These are phyloP conservation scores for Conoideocrella luteorostrata DNA, from an alignment of 2,329 filamentous ascomycete species.

Conservation along the genomic window DNA sequence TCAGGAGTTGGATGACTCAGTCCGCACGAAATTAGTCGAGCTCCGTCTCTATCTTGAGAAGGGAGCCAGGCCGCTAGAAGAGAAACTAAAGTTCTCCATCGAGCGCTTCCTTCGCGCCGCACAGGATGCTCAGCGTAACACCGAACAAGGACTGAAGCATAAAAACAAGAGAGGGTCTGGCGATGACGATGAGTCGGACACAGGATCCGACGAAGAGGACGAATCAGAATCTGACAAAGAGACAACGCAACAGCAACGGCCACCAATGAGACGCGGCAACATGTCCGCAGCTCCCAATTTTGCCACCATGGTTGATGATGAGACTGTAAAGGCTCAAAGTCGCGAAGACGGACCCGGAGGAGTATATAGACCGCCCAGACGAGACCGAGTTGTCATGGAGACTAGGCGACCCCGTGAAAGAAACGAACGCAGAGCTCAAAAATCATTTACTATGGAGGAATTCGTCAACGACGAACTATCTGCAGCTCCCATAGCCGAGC, in stretches of 20 bases:
- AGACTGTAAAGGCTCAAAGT: slow-evolving; percentile 19
- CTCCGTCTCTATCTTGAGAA: slow-evolving; percentile 89
- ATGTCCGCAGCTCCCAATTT: slow-evolving; percentile 27
- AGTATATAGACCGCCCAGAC: slow-evolving; percentile 82
- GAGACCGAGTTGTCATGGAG: slow-evolving; percentile 81
- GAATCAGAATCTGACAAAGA: slow-evolving; percentile 16
- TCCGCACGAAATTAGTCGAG: slow-evolving; percentile 83
- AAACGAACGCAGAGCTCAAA: slow-evolving; percentile 54
- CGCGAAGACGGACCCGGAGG: slow-evolving; percentile 47
- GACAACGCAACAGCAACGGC: slow-evolving; percentile 1
- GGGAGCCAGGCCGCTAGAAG: slow-evolving; percentile 83
- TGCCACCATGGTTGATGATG: slow-evolving; percentile 26
- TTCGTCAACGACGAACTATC: slow-evolving; percentile 84
- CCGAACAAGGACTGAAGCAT: slow-evolving; percentile 20
- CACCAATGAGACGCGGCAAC: slow-evolving; percentile 11
- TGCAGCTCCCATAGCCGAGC: slow-evolving; percentile 71
- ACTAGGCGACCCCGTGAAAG: slow-evolving; percentile 56
- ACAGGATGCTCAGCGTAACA: slow-evolving; percentile 57
- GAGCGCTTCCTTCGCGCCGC: slow-evolving; percentile 89
- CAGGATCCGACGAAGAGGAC: slow-evolving; percentile 15
- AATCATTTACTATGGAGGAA: slow-evolving; percentile 84
- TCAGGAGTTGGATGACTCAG: slow-evolving; percentile 52
- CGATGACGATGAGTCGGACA: slow-evolving; percentile 20
- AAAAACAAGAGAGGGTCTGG: slow-evolving; percentile 16
- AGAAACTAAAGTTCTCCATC: slow-evolving; percentile 88